Base-by-base conservation (phyloP, 495 filamentous ascomycete genomes). In the Endocarpon pusillum region DNA sequence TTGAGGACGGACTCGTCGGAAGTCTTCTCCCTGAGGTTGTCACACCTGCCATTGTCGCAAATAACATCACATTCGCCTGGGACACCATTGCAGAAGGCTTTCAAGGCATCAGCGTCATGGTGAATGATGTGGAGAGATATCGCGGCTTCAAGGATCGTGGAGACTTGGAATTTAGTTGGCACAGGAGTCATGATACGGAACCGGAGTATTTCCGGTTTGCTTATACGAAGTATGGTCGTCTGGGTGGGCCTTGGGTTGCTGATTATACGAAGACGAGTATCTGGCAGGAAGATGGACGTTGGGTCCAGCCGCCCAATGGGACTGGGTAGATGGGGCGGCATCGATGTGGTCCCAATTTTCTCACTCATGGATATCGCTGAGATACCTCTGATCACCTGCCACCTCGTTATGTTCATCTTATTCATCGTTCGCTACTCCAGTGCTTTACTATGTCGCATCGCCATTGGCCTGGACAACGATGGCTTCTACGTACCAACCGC, bases 171-270 rank as follows among this genome's bases (percentile, higher is more conserved):
- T 42, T 82, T 33, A 48, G 46, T 18, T 64, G 61, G 61, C 51
- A 49, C 2, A 45, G 61, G 7, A 38, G 61, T 11, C 55, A 53
- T 45, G 8, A 54, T 52, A 49, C 47, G 2, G 54, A 58, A 23
- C 64, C 69, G 6, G 78, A 83, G 54, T 91, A 83, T 45, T 86
- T 91, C 52, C 59, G 81, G 11, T 87, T 91, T 54, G 77, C 64
- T n/a, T 81, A 70, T 54, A 70, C 85, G 54, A 57, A 65, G 42
- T 32, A 47, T 9, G 58, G 57, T 40, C 37, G 51, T 0, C 29
- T 62, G 33, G 61, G 59, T 12, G 78, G 79, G 0, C 66, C 70
- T 30, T 52, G 54, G 32, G 68, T 63, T 43, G 72, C 68, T 35
- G 85, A 94, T 54, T 94, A 85, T 42, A 81, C 80, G 9, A 72